Evolutionary conservation across 192 early-diverging fungal species (phyloP), one percentile per base, ranked within the genome.

Genomic region (Rhizoclosmatium globosum): DNA sequence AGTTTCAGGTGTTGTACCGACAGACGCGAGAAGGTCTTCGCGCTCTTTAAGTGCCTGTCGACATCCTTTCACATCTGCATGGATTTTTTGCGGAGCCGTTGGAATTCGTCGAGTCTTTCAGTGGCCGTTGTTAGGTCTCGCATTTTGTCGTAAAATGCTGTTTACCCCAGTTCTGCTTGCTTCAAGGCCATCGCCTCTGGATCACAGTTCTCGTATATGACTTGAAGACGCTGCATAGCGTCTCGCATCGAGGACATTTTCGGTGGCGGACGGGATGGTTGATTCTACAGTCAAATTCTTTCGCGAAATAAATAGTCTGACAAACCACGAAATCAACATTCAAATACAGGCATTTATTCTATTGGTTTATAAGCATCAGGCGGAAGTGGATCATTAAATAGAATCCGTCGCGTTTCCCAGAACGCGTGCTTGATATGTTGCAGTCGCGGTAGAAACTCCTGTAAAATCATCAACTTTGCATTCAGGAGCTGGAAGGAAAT

Each of bases 191-290:
- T 69, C 3, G 87, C 86, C 65, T 91, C 83, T 1, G 90, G 88
- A 15, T 82, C 86, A 80, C 88, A 89, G 21, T 85, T 85, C 47
- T 89, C 87, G 79, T 88, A 84, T 56, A 91, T 89, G 15, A 88
- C 74, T 62, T 89, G 82, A 13, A 91, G 87, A 39, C 90, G 84
- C 69, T 74, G 66, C 80, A 88, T 85, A 65, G 90, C 90, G 79
- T 91, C 90, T 11, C 88, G 81, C 87, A 91, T 88, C 59, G 74
- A 76, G 2, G 74, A 62, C 74, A 76, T 76, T 3, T 47, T 76
- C 41, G 44, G 11, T 38, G 13, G 41, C 31, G 31, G 31, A 31
- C 31, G 31, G 31, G 31, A 31, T 31, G 31, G 31, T 31, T 31
- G 31, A 31, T 31, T 31, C 31, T 31, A 31, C 0, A 31, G 50